phyloP scores from a whole-genome alignment of 1,284 basidiomycete species.

The Singerocomus inundabilis region DNA sequence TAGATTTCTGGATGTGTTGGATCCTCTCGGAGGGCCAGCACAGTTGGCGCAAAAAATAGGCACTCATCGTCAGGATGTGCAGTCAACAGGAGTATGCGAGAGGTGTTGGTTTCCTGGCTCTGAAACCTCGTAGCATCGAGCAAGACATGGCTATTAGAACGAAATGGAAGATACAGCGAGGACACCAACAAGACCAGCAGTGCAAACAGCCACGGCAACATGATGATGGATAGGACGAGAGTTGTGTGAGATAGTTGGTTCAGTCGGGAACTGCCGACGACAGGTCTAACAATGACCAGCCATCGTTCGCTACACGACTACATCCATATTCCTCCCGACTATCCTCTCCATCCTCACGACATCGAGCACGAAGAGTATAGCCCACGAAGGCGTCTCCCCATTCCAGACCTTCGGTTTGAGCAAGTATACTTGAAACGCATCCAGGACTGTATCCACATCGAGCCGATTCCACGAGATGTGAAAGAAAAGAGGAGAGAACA shows the following conservation, averaged over 20 bases:
- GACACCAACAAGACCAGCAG: slow-evolving; percentile 23
- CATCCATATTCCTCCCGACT: slow-evolving; percentile 14
- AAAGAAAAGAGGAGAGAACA: slow-evolving; percentile 34
- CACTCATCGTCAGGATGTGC: slow-evolving; percentile 93
- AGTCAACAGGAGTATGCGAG: slow-evolving; percentile 65
- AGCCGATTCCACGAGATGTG: slow-evolving; percentile 21
- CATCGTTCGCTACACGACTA: slow-evolving; percentile 16
- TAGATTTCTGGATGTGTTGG: slow-evolving; percentile 37
- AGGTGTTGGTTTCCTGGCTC: slow-evolving; percentile 6
- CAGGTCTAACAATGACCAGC: slow-evolving; percentile 25
- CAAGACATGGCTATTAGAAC: slow-evolving; percentile 22
- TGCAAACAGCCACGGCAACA: slow-evolving; percentile 21
- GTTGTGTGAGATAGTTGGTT: neutral
- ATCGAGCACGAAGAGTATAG: slow-evolving; percentile 12
- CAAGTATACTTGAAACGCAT: slow-evolving; percentile 63
- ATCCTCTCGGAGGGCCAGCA: slow-evolving; percentile 49
- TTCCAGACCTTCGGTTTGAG: slow-evolving; percentile 74
- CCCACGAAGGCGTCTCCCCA: slow-evolving; percentile 40
- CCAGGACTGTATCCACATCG: slow-evolving; percentile 49
- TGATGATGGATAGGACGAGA: slow-evolving; percentile 5
- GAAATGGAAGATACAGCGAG: slow-evolving; percentile 28
- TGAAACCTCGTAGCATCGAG: slow-evolving; percentile 4
- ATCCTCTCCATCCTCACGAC: slow-evolving; percentile 16
- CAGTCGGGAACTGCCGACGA: slow-evolving; percentile 19
- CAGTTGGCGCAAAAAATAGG: slow-evolving; percentile 87